Percentiles rank a stretch among this genome's conserved stretches.
Conservation (phyloP, 2,329 filamentous ascomycete species). For the Paecilomyces niveus region DNA sequence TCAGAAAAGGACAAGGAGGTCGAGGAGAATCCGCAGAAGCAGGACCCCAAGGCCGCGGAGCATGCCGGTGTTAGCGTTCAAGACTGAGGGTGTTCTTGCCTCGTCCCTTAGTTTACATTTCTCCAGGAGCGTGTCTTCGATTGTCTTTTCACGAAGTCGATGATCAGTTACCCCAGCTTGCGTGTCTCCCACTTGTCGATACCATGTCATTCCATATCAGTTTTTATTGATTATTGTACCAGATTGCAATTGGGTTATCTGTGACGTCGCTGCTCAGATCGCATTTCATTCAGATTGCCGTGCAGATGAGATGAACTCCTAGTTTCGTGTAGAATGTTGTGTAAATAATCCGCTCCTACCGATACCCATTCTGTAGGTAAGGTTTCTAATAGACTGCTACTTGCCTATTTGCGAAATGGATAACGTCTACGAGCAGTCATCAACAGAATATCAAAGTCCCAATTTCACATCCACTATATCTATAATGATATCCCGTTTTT, state of each 20-base stretch:
- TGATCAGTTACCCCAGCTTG: not conserved
- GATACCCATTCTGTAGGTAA: not conserved
- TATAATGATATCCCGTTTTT: too few species aligned
- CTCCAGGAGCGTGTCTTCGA: not conserved
- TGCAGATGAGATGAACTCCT: not conserved
- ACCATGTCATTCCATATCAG: not conserved
- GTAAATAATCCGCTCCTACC: not conserved
- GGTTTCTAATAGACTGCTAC: not conserved
- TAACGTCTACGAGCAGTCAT: not conserved
- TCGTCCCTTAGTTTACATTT: not conserved
- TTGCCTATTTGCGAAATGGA: not conserved
- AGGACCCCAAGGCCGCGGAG: constrained; percentile 14
- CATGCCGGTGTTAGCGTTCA: constrained; percentile 16
- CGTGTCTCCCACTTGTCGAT: not conserved
- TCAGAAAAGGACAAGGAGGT: constrained; percentile 6
- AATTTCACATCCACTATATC: too few species aligned
- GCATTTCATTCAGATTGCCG: not conserved
- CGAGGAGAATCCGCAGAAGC: constrained; percentile 11
- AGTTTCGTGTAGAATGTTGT: not conserved
- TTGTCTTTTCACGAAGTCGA: not conserved
- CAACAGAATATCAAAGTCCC: too few species aligned
- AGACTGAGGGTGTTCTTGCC: constrained; percentile 10
- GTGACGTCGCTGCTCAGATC: not conserved
- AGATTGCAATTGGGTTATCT: not conserved
- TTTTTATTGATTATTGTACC: not conserved